Evolutionary conservation across 1,284 basidiomycete species (phyloP).

Genomic region (Puccinia triticina): DNA sequence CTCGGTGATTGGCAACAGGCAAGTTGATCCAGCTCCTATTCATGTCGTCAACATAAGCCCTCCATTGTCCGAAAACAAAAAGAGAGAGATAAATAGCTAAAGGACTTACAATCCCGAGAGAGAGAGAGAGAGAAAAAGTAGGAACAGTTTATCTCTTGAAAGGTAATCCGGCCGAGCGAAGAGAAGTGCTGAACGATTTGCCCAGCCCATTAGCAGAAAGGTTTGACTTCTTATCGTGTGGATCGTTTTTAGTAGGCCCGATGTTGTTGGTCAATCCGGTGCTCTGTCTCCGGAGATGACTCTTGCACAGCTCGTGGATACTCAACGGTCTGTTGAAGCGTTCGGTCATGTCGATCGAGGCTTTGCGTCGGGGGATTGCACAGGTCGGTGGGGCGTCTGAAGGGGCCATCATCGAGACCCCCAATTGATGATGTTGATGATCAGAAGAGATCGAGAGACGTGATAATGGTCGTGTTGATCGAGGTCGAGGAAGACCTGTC

Average conservation of each 20-base stretch:
- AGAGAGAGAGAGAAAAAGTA: no score
- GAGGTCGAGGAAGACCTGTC: slow-evolving; percentile 2
- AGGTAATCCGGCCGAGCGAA: not conserved
- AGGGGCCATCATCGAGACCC: not conserved
- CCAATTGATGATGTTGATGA: not conserved
- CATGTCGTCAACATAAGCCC: no score
- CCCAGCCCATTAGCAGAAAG: not conserved
- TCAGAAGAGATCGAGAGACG: slow-evolving; percentile 16
- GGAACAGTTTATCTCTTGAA: not conserved
- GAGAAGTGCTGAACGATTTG: slow-evolving; percentile 8
- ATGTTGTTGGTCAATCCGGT: not conserved
- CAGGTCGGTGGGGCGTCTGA: slow-evolving; percentile 17
- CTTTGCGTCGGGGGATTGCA: slow-evolving; percentile 38
- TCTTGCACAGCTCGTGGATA: slow-evolving; percentile 8
- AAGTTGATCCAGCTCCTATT: no score
- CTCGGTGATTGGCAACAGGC: no score
- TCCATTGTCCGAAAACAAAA: no score
- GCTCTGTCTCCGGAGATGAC: slow-evolving; percentile 15
- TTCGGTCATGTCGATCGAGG: slow-evolving; percentile 29
- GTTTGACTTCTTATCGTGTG: not conserved
- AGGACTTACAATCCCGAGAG: no score
- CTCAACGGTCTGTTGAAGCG: slow-evolving; percentile 18
- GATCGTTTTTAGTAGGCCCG: not conserved
- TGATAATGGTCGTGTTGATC: slow-evolving; percentile 37
- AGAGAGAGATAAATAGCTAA: no score